These are phyloP conservation scores for Erodium maritimum DNA, from an alignment of 345 rosid species.

Conservation along the genomic window DNA sequence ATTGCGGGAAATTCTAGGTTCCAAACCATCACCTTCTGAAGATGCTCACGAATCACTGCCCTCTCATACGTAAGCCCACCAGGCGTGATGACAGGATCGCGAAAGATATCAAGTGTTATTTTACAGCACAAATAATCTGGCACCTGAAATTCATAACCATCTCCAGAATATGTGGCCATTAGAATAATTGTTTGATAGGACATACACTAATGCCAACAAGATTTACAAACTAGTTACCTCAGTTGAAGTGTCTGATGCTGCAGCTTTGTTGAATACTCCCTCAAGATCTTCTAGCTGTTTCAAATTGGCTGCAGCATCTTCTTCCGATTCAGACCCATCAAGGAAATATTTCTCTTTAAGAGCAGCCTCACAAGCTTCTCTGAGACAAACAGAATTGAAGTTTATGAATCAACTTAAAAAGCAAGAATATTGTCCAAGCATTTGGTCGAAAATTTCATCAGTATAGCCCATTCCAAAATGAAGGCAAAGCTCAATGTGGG, in stretches of 20 bases:
- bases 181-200: not conserved
- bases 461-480: not conserved
- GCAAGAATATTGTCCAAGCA: not conserved
- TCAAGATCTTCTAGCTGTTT: conserved; percentile 42
- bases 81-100: conserved; percentile 86
- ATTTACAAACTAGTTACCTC: conserved; percentile 29
- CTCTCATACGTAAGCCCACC: conserved; percentile 87
- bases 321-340: conserved; percentile 21
- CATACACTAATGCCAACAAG: not conserved
- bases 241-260: conserved; percentile 48
- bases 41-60: conserved; percentile 76
- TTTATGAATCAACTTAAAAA: too few species aligned
- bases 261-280: conserved; percentile 51
- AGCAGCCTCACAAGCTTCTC: conserved; percentile 78
- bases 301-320: conserved; percentile 21
- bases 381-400: conserved; percentile 15
- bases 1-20: too few species aligned
- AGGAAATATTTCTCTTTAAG: conserved; percentile 46
- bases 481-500: too few species aligned
- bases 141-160: conserved; percentile 33
- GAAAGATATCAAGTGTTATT: conserved; percentile 76
- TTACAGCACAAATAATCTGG: conserved; percentile 86
- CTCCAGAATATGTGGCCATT: too few species aligned
- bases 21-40: conserved; percentile 43
- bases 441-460: too few species aligned